Evolutionary conservation across 345 rosid species (phyloP).

Genomic region (Zanthoxylum bungeanum): DNA sequence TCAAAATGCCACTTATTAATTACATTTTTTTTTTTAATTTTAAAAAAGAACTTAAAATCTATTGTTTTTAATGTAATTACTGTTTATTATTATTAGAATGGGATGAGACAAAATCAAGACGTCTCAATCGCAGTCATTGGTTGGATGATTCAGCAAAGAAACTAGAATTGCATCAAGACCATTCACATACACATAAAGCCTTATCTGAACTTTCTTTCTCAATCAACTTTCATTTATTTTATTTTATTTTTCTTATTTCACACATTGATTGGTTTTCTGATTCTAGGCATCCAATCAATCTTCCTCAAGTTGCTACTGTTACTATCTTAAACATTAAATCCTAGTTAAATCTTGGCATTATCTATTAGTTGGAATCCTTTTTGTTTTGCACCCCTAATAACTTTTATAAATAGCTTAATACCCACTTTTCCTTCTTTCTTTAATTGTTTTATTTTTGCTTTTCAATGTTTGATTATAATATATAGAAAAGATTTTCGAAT

Average conservation of each 20-base stretch:
- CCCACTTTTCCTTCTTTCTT: neutral
- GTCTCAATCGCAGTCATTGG: conserved; percentile 10
- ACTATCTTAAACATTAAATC: neutral
- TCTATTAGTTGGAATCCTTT: neutral
- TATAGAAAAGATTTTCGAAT: too few species aligned
- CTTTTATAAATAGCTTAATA: neutral
- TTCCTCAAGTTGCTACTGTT: neutral
- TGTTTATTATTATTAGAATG: neutral
- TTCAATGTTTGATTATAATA: too few species aligned
- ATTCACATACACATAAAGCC: neutral
- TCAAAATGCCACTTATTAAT: too few species aligned
- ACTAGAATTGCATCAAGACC: neutral
- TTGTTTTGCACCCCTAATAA: neutral
- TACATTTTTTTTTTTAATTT: too few species aligned
- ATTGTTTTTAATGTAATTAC: too few species aligned
- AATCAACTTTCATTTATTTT: neutral
- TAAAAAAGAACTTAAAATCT: too few species aligned
- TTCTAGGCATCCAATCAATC: neutral
- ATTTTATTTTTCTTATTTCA: neutral
- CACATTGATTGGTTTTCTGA: neutral
- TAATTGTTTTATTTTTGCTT: too few species aligned
- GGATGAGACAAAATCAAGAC: neutral
- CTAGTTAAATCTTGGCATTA: neutral
- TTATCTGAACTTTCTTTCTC: neutral
- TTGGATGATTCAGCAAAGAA: neutral